These are phyloP conservation scores for Leccinum subgranulosum DNA, from an alignment of 768 basidiomycete species.

Conservation along the genomic window DNA sequence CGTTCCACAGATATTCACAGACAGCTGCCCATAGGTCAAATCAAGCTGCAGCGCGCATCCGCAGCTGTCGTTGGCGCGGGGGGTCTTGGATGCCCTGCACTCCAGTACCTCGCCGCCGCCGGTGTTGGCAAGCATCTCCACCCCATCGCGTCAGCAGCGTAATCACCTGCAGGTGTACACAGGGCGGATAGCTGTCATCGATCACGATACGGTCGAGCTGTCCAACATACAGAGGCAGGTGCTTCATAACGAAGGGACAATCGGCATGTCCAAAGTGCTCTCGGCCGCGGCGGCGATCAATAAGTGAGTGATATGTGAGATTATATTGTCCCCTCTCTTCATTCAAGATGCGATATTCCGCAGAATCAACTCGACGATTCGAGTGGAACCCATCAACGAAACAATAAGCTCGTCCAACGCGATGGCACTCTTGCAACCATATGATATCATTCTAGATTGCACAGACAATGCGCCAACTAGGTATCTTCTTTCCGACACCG, in stretches of 20 bases:
- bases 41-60: slow-evolving; percentile 71
- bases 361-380: slow-evolving; percentile 76
- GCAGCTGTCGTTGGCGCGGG: slow-evolving; percentile 93
- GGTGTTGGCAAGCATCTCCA: slow-evolving; percentile 69
- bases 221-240: slow-evolving; percentile 94
- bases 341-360: neutral
- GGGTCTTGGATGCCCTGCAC: slow-evolving; percentile 91
- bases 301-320: slow-evolving; percentile 41
- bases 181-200: slow-evolving; percentile 86
- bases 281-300: slow-evolving; percentile 73
- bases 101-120: slow-evolving; percentile 91
- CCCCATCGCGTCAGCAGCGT: neutral
- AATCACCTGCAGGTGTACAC: slow-evolving; percentile 6
- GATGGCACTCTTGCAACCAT: slow-evolving; percentile 51
- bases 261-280: slow-evolving; percentile 78
- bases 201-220: slow-evolving; percentile 83
- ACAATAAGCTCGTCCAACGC: slow-evolving; percentile 66
- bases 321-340: neutral
- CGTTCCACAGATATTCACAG: slow-evolving; percentile 1
- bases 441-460: slow-evolving; percentile 86
- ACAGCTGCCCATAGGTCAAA: slow-evolving; percentile 58
- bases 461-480: slow-evolving; percentile 92
- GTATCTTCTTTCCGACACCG: slow-evolving; percentile 87
- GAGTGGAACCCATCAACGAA: slow-evolving; percentile 49
- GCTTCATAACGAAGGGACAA: slow-evolving; percentile 68